phyloP scores from a whole-genome alignment of 2,329 filamentous ascomycete species.

The Berkeleyomyces rouxiae region DNA sequence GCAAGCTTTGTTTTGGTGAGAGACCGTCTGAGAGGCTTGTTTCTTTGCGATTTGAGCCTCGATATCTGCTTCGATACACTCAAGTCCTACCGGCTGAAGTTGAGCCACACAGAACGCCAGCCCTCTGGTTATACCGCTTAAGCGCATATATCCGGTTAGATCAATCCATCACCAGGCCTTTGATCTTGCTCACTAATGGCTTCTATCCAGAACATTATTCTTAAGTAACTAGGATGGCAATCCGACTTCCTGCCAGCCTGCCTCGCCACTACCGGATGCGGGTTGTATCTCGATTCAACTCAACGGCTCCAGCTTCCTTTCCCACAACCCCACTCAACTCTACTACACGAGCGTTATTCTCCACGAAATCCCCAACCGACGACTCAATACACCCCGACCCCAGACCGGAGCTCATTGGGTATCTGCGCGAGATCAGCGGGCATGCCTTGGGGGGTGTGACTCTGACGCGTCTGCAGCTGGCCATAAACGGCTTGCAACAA shows the following conservation, averaged over 20 bases:
- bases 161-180: not conserved
- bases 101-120: too few relatives aligned
- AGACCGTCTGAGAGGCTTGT: not conserved
- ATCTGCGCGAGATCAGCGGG: slow-evolving; percentile 43
- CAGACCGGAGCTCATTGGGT: slow-evolving; percentile 38
- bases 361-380: slow-evolving; percentile 9
- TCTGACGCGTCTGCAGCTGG: slow-evolving; percentile 54
- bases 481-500: slow-evolving; percentile 46
- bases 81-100: too few relatives aligned
- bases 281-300: not conserved
- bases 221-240: slow-evolving; percentile 1
- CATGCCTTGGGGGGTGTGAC: slow-evolving; percentile 46
- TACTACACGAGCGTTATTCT: not conserved
- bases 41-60: not conserved
- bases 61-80: too few relatives aligned
- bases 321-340: not conserved
- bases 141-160: not conserved
- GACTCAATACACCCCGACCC: slow-evolving; percentile 19
- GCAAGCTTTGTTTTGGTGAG: not conserved
- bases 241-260: slow-evolving; percentile 2
- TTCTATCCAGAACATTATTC: not conserved
- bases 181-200: too few relatives aligned
- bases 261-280: slow-evolving; percentile 4
- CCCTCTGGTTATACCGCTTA: not conserved
- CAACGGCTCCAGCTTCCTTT: not conserved